A percentile compares a stretch with the other conserved stretches of the same genome.
phyloP scores from a whole-genome alignment of 2,329 filamentous ascomycete species.

The Corynespora cassiicola region DNA sequence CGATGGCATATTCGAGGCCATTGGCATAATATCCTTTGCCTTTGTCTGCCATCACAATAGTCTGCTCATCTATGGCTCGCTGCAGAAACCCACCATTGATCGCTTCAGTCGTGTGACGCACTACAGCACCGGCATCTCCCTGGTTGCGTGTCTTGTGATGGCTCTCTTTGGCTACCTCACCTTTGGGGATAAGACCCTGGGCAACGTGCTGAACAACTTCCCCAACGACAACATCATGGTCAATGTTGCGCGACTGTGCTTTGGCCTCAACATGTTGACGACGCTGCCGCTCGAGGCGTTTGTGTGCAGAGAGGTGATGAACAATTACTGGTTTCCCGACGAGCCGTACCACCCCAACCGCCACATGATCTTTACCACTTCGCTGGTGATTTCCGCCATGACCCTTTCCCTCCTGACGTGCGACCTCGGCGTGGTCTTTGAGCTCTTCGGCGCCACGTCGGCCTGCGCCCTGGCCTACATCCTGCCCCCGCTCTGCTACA shows the following conservation, averaged over 20 bases:
- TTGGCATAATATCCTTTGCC: constrained; percentile 95
- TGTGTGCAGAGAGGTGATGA: constrained; percentile 96
- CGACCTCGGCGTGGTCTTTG: constrained; percentile 92
- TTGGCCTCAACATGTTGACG: constrained; percentile 98
- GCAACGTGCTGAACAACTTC: constrained; percentile 99
- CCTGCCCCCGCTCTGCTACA: constrained; percentile 90
- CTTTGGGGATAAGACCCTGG: constrained; percentile 89
- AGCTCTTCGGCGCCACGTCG: constrained; percentile 93
- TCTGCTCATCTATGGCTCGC: constrained; percentile 93
- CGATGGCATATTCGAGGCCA: constrained; percentile 88
- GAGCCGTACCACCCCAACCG: constrained; percentile 82
- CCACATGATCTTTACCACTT: constrained; percentile 85
- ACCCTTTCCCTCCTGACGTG: constrained; percentile 82
- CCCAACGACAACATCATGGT: constrained; percentile 89
- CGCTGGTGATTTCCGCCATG: constrained; percentile 81
- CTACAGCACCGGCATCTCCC: constrained; percentile 87
- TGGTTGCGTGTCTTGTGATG: constrained; percentile 89
- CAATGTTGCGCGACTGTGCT: constrained; percentile 92
- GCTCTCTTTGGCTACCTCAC: constrained; percentile 88
- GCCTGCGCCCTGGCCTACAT: constrained; percentile 96
- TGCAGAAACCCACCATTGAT: constrained; percentile 92
- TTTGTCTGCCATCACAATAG: constrained; percentile 92
- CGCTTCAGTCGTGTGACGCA: constrained; percentile 93
- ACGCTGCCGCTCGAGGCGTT: constrained; percentile 96
- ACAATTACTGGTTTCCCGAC: constrained; percentile 77